phyloP scores from a whole-genome alignment of 306 rosid genomes.

The Gastrolobium bilobum region DNA sequence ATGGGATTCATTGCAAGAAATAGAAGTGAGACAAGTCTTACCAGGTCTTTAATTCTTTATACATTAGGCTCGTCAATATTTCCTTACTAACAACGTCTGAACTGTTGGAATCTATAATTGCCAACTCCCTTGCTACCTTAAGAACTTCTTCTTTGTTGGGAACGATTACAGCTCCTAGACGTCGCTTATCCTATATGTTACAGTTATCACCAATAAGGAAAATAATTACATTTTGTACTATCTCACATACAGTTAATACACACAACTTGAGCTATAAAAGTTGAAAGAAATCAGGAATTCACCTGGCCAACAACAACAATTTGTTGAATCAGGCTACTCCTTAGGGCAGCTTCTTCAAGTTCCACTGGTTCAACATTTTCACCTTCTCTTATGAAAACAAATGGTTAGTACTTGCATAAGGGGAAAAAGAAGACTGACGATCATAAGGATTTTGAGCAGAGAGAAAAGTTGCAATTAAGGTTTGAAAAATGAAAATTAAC shows the following conservation, averaged over 20 bases:
- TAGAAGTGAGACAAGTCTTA: conserved; percentile 44
- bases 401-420: conserved; percentile 23
- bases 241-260: neutral
- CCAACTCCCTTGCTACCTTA: conserved; percentile 62
- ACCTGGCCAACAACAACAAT: conserved; percentile 97
- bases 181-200: conserved; percentile 79
- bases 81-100: conserved; percentile 65
- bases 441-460: neutral
- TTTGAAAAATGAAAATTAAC: neutral
- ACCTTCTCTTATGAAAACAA: conserved; percentile 62
- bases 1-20: conserved; percentile 30
- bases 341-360: conserved; percentile 94
- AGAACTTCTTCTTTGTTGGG: conserved; percentile 88
- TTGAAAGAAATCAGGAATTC: conserved; percentile 20
- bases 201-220: conserved; percentile 30
- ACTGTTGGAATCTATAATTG: conserved; percentile 55
- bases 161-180: conserved; percentile 89
- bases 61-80: conserved; percentile 60
- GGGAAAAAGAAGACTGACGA: neutral
- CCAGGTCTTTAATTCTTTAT: conserved; percentile 74
- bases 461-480: neutral
- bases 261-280: conserved; percentile 25
- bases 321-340: conserved; percentile 82
- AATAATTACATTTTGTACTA: neutral
- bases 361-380: conserved; percentile 90